Evolutionary conservation across 305 asterid genomes (phyloP).

Genomic region (Plantago rigida): DNA sequence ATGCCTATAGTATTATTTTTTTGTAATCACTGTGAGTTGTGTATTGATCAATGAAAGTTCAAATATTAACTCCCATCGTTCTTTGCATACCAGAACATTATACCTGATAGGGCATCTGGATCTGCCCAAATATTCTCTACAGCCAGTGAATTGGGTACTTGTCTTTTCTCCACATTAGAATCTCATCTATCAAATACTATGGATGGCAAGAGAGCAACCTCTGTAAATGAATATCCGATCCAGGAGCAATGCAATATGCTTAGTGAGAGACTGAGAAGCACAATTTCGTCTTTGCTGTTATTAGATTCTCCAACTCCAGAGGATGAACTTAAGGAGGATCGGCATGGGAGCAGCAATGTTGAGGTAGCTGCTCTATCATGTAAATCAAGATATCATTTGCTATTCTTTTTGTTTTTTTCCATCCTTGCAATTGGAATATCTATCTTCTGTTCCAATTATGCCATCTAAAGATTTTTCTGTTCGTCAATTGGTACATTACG

Average conservation of each 20-base stretch:
- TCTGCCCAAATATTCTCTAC: conserved; percentile 51
- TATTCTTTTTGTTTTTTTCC: conserved; percentile 46
- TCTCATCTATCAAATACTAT: conserved; percentile 41
- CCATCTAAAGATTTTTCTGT: neutral
- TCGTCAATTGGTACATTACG: too few relatives aligned
- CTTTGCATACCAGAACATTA: conserved; percentile 38
- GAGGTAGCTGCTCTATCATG: conserved; percentile 85
- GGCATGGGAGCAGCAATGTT: conserved; percentile 33
- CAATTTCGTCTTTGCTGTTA: conserved; percentile 42
- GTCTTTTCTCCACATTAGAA: conserved; percentile 63
- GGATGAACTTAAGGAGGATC: conserved; percentile 29
- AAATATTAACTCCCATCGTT: conserved; percentile 16
- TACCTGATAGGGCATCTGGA: conserved; percentile 50
- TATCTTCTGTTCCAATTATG: conserved; percentile 34
- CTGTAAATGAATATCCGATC: conserved; percentile 29
- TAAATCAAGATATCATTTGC: conserved; percentile 45
- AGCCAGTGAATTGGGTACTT: conserved; percentile 50
- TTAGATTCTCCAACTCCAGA: conserved; percentile 31
- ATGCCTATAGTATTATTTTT: conserved; percentile 8
- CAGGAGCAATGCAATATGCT: conserved; percentile 49
- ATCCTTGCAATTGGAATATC: conserved; percentile 48
- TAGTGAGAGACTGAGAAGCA: conserved; percentile 48
- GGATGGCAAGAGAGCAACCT: conserved; percentile 35
- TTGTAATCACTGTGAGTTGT: conserved; percentile 15
- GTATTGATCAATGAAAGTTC: conserved; percentile 8